Evolutionary conservation across 2,329 filamentous ascomycete genomes (phyloP).

Genomic region (Dichotomopilus funicola): DNA sequence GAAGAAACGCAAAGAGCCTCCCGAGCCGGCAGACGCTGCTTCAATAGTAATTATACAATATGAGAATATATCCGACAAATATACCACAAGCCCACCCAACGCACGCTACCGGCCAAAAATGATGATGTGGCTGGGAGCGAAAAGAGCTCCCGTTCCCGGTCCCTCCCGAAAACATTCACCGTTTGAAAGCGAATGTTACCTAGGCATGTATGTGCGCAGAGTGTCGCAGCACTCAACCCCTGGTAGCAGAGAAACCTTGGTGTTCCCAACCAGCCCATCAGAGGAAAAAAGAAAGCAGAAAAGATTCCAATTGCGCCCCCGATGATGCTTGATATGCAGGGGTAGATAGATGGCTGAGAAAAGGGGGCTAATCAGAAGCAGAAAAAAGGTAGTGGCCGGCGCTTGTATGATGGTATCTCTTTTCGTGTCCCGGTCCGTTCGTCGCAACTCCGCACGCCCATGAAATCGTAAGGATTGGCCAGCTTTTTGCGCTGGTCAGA

Average conservation of each 20-base stretch:
- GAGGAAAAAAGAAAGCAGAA: neutral
- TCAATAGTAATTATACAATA: slow-evolving; percentile 34
- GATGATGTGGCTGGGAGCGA: too few relatives aligned
- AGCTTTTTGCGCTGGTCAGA: slow-evolving; percentile 3
- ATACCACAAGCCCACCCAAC: slow-evolving; percentile 24
- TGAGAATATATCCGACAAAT: slow-evolving; percentile 30
- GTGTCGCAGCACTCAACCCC: slow-evolving; percentile 1
- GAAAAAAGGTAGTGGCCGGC: slow-evolving; percentile 2
- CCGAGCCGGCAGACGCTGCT: slow-evolving; percentile 7
- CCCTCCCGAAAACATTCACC: too few relatives aligned
- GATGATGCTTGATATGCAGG: too few relatives aligned
- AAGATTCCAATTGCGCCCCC: too few relatives aligned
- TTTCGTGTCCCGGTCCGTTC: slow-evolving; percentile 14
- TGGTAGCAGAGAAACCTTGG: too few relatives aligned
- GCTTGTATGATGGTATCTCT: slow-evolving; percentile 16
- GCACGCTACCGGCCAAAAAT: neutral
- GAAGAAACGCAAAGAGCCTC: neutral
- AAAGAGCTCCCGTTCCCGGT: too few relatives aligned
- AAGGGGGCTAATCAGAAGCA: slow-evolving; percentile 7
- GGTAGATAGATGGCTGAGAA: neutral
- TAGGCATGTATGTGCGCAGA: slow-evolving; percentile 8
- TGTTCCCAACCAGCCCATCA: neutral
- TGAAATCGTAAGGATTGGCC: slow-evolving; percentile 13
- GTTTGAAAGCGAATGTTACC: too few relatives aligned
- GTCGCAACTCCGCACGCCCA: slow-evolving; percentile 15